Evolutionary conservation across 2,329 filamentous ascomycete species (phyloP).

Genomic region (Penicillium griseofulvum): DNA sequence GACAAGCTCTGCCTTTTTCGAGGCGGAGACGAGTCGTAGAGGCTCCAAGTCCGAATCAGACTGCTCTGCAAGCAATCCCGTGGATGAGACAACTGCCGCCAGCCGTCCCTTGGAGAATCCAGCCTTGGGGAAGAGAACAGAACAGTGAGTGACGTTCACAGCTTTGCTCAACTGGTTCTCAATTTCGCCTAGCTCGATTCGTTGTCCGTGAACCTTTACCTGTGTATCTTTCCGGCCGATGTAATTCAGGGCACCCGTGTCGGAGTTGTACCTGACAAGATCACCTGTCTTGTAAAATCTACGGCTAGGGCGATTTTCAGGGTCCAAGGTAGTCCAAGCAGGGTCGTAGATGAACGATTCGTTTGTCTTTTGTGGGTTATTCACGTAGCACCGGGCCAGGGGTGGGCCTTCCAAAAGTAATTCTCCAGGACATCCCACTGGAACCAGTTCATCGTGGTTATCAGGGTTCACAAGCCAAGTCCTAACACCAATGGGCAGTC

Average conservation of each 20-base stretch:
- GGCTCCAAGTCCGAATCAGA: constrained; percentile 18
- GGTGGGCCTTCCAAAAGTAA: constrained; percentile 48
- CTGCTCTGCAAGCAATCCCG: constrained; percentile 20
- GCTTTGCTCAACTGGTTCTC: constrained; percentile 41
- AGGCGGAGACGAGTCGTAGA: constrained; percentile 25
- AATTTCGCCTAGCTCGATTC: constrained; percentile 59
- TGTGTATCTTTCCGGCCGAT: constrained; percentile 66
- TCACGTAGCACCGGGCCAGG: constrained; percentile 63
- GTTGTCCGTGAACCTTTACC: constrained; percentile 65
- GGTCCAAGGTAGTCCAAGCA: constrained; percentile 49
- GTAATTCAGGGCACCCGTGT: constrained; percentile 37
- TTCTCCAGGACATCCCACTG: constrained; percentile 42
- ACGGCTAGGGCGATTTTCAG: constrained; percentile 15
- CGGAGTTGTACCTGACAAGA: constrained; percentile 39
- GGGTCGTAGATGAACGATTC: constrained; percentile 59
- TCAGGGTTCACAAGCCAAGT: constrained; percentile 43
- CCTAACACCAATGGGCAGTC: constrained; percentile 32
- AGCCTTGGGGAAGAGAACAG: constrained; percentile 37
- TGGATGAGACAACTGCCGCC: constrained; percentile 33
- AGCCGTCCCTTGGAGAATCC: constrained; percentile 35
- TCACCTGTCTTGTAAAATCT: constrained; percentile 45
- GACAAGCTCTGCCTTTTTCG: constrained; percentile 22
- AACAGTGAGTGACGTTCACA: constrained; percentile 32
- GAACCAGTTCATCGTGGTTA: constrained; percentile 41
- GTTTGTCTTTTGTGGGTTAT: constrained; percentile 57